These are phyloP conservation scores for Vitis cinerea DNA, from an alignment of 164 flowering plant genomes.

Conservation along the genomic window DNA sequence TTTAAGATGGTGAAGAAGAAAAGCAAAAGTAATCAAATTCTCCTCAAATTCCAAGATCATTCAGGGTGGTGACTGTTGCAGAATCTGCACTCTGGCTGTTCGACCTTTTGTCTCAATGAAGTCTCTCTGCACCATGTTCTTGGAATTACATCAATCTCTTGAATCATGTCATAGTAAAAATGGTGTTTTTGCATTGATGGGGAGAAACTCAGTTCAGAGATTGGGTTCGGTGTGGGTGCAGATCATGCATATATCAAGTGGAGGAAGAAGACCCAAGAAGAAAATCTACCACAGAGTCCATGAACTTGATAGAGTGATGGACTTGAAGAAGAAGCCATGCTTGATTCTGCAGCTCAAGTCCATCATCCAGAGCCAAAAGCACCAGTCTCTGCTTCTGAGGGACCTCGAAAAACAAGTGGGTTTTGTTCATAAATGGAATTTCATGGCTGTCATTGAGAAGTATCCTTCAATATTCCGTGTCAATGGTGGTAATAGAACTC, in stretches of 20 bases:
- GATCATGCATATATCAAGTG: constrained; percentile 49
- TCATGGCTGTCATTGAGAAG: constrained; percentile 80
- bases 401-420: constrained; percentile 94
- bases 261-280: constrained; percentile 79
- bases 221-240: constrained; percentile 26
- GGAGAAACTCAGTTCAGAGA: constrained; percentile 12
- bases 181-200: background rate
- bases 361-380: constrained; percentile 65
- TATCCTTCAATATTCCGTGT: constrained; percentile 75
- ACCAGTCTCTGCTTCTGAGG: constrained; percentile 47
- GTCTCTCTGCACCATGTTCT: background rate
- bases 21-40: too few species aligned
- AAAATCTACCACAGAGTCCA: constrained; percentile 73
- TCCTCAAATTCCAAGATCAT: too few species aligned
- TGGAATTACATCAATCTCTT: background rate
- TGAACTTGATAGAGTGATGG: constrained; percentile 83
- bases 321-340: constrained; percentile 83
- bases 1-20: too few species aligned
- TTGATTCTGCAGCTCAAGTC: constrained; percentile 67
- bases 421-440: constrained; percentile 87
- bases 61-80: too few species aligned
- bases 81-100: constrained; percentile 25
- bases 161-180: background rate
- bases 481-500: constrained; percentile 54
- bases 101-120: constrained; percentile 19